A percentile compares a stretch with the other conserved stretches of the same genome.
Evolutionary conservation across 202 grass and related monocot species (phyloP).

Genomic region (Dendrocalamus latiflorus): DNA sequence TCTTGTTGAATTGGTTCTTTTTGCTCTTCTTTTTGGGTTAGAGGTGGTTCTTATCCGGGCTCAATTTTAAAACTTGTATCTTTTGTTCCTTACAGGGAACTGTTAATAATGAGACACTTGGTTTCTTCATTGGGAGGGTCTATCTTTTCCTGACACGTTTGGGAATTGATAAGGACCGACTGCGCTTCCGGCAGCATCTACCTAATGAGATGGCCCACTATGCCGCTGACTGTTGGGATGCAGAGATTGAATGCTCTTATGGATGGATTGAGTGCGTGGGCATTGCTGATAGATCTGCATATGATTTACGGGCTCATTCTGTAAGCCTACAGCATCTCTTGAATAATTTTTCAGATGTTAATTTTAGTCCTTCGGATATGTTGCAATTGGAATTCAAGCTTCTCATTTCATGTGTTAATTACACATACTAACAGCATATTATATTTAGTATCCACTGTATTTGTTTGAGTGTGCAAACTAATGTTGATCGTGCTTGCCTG

Average conservation of each 20-base stretch:
- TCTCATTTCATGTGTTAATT: background rate
- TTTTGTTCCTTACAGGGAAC: slow-evolving; percentile 42
- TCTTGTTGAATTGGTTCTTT: background rate
- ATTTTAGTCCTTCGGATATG: background rate
- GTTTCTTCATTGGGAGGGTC: slow-evolving; percentile 81
- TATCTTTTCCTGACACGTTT: slow-evolving; percentile 65
- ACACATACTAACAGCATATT: background rate
- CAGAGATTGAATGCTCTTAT: slow-evolving; percentile 75
- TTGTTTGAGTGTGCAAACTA: background rate
- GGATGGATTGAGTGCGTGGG: slow-evolving; percentile 87
- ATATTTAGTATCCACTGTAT: background rate
- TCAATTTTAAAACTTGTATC: background rate
- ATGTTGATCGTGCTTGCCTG: background rate
- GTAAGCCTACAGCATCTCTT: slow-evolving; percentile 30
- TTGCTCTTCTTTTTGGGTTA: background rate
- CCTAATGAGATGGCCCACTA: slow-evolving; percentile 91
- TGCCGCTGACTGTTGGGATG: slow-evolving; percentile 88
- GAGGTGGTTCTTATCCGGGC: background rate
- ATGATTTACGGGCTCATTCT: slow-evolving; percentile 72
- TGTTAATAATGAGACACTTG: slow-evolving; percentile 77
- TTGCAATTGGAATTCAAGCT: background rate
- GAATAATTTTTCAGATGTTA: background rate
- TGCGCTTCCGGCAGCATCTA: slow-evolving; percentile 80
- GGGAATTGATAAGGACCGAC: slow-evolving; percentile 51
- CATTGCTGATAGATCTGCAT: slow-evolving; percentile 83